These are phyloP conservation scores for Dothideomycetes sp. DNA, from an alignment of 2,329 filamentous ascomycete species.

Conservation along the genomic window DNA sequence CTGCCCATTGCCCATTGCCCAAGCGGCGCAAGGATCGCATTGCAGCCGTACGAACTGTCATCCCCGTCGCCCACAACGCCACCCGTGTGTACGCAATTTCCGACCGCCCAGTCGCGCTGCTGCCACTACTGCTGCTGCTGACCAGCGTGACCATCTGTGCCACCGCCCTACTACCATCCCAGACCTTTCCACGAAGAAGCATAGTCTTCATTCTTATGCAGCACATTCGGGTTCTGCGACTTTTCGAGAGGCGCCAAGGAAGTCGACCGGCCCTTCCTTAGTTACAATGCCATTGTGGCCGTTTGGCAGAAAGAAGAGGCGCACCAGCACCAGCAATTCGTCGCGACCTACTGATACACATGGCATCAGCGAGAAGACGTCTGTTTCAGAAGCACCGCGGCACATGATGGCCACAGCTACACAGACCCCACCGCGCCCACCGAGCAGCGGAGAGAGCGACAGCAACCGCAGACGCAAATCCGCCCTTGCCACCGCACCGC, in stretches of 20 bases:
- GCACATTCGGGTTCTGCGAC: not conserved
- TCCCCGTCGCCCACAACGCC: too few relatives aligned
- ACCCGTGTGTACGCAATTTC: too few relatives aligned
- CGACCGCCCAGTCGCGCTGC: too few relatives aligned
- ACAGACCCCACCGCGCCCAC: not conserved
- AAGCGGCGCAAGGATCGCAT: too few relatives aligned
- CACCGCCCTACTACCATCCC: too few relatives aligned
- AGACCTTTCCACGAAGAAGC: too few relatives aligned
- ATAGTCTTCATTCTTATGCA: not conserved
- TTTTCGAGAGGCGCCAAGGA: not conserved
- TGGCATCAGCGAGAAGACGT: not conserved
- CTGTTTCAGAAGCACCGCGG: not conserved
- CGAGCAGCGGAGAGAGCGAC: not conserved
- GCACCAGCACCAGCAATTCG: conserved; percentile 20
- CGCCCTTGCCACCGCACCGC: too few relatives aligned
- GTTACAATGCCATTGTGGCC: conserved; percentile 50
- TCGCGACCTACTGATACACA: not conserved
- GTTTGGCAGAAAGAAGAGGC: conserved; percentile 64
- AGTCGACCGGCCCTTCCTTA: not conserved
- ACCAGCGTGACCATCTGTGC: too few relatives aligned
- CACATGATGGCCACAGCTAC: not conserved
- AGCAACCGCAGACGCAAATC: not conserved
- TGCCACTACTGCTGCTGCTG: too few relatives aligned
- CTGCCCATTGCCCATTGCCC: too few relatives aligned
- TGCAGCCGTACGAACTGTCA: too few relatives aligned